Evolutionary conservation across 2,329 filamentous ascomycete species (phyloP).

Genomic region (Aspergillus brunneoviolaceus): DNA sequence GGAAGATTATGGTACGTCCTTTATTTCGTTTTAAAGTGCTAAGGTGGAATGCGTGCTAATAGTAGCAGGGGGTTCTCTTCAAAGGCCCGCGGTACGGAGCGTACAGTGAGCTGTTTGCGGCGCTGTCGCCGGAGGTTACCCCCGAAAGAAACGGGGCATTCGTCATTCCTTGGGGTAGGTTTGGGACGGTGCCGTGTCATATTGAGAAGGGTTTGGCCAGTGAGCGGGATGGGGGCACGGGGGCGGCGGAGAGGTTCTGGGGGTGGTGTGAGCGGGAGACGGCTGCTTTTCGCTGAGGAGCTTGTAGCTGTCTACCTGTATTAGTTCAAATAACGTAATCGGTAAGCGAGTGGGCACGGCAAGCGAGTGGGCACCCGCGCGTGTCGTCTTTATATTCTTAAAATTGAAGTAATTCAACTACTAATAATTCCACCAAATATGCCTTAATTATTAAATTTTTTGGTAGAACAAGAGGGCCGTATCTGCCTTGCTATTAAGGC

Average conservation of each 20-base stretch:
- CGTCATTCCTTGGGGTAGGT: slow-evolving; percentile 51
- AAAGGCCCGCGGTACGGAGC: slow-evolving; percentile 35
- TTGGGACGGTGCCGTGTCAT: slow-evolving; percentile 30
- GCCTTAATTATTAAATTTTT: too few species aligned
- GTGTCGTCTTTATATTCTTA: too few species aligned
- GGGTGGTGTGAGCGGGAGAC: slow-evolving; percentile 34
- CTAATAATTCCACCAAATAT: too few species aligned
- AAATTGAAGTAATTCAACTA: too few species aligned
- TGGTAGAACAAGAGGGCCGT: too few species aligned
- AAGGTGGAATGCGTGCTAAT: slow-evolving; percentile 6
- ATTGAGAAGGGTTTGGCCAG: slow-evolving; percentile 22
- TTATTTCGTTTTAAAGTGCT: slow-evolving; percentile 11
- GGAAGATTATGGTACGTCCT: background rate
- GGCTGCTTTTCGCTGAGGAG: background rate
- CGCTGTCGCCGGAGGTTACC: slow-evolving; percentile 32
- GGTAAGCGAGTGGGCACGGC: too few species aligned
- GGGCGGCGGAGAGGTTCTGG: slow-evolving; percentile 37
- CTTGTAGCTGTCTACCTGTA: too few species aligned
- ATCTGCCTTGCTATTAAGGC: too few species aligned
- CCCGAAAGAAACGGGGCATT: slow-evolving; percentile 36
- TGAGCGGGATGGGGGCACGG: slow-evolving; percentile 28
- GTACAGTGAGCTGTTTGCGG: slow-evolving; percentile 40
- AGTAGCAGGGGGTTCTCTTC: slow-evolving; percentile 16
- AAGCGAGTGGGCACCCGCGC: too few species aligned
- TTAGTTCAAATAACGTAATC: too few species aligned